These are phyloP conservation scores for Acidiella bohemica DNA, from an alignment of 495 filamentous ascomycete genomes.

Conservation along the genomic window DNA sequence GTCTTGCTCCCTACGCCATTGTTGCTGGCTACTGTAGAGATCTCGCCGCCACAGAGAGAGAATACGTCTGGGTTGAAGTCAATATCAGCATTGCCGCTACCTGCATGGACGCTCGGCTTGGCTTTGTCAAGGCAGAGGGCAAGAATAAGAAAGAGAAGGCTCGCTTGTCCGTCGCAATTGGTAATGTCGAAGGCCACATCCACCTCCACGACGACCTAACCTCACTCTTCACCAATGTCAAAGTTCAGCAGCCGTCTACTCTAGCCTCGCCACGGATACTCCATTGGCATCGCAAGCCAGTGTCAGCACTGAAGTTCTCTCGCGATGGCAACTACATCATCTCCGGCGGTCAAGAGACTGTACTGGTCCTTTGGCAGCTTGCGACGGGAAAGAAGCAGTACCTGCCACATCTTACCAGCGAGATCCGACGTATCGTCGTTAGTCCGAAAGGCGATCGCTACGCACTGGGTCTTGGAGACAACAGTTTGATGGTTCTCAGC, in stretches of 20 bases:
- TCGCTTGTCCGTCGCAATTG: slow-evolving; percentile 52
- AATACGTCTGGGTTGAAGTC: slow-evolving; percentile 16
- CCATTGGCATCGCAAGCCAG: slow-evolving; percentile 84
- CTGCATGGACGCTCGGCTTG: slow-evolving; percentile 43
- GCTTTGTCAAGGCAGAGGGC: no score
- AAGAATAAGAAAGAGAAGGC: slow-evolving; percentile 5
- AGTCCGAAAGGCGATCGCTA: slow-evolving; percentile 70
- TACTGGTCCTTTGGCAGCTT: slow-evolving; percentile 89
- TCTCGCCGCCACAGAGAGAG: neutral
- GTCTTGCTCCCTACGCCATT: slow-evolving; percentile 15
- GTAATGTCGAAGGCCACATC: slow-evolving; percentile 59
- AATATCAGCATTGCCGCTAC: slow-evolving; percentile 37
- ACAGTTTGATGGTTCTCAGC: slow-evolving; percentile 75
- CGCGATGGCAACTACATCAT: slow-evolving; percentile 93
- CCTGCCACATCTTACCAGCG: slow-evolving; percentile 74
- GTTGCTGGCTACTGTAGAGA: slow-evolving; percentile 10
- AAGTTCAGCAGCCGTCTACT: slow-evolving; percentile 19
- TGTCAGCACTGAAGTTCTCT: slow-evolving; percentile 74
- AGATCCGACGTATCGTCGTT: slow-evolving; percentile 69
- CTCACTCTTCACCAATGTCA: slow-evolving; percentile 35
- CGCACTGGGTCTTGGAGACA: slow-evolving; percentile 72
- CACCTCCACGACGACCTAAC: slow-evolving; percentile 64
- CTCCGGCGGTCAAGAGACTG: slow-evolving; percentile 81
- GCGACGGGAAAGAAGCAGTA: slow-evolving; percentile 67
- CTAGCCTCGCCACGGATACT: slow-evolving; percentile 34